Base-by-base conservation (phyloP, 2,329 filamentous ascomycete species). In the Phyllachora maydis region DNA sequence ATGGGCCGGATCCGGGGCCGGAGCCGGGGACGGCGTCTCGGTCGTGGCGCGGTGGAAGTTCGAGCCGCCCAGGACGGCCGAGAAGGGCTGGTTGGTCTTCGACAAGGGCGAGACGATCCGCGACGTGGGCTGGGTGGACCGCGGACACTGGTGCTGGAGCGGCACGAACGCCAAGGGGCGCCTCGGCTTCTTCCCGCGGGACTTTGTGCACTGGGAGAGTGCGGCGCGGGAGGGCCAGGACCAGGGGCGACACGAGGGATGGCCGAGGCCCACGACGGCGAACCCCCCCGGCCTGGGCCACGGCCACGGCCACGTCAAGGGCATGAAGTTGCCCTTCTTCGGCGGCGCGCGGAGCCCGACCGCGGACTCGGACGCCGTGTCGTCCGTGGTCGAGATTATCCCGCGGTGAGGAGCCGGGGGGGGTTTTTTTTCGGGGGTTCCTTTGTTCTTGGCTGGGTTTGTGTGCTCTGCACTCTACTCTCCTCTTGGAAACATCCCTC, bases 21-120 rank as follows among this genome's bases (percentile, higher is more conserved):
- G n/a, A n/a, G n/a, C n/a, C n/a, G n/a, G n/a, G n/a, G n/a, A n/a
- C n/a, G 50, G 49, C 8, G 45, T 63, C 19, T 50, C 49, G 22
- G 62, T 56, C 7, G 49, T 52, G 19, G 47, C 59, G 8, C 48
- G 49, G 27, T 67, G 61, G 61, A 62, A 52, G 38, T 66, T 61
- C 42, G 45, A 47, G 23, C 49, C 52, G 17, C 42, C 47, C 6
- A 49, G 50, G 23, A 47, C 52, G 7, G 46, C 43, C 14, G 32
- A 38, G 8, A 39, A 38, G 12, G 49, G 49, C 8, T 67, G 62
- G 62, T 44, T 67, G n/a, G 54, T 47, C 31, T 64, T 77, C 36
- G 67, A 71, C 15, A 72, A 70, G 38, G 65, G 65, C 11, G 71
- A 77, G 31, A 52, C 57, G 3, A 71, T 75, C 10, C 66, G 56